A percentile compares a stretch with the other conserved stretches of the same genome.
phyloP scores from a whole-genome alignment of 805 yeast species.

The Lipomyces lipofer region DNA sequence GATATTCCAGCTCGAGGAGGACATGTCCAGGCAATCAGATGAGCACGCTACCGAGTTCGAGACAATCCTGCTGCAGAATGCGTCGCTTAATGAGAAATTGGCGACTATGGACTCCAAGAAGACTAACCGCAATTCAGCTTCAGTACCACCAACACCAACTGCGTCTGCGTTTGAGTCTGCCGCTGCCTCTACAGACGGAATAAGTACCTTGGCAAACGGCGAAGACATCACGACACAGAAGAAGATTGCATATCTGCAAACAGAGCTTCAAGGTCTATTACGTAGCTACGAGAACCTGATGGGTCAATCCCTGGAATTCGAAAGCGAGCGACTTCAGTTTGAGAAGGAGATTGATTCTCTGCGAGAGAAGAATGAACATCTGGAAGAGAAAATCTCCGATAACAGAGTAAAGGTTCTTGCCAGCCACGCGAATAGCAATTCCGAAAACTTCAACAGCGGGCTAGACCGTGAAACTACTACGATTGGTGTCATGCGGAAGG shows the following conservation, averaged over 20 bases:
- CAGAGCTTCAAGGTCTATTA: conserved; percentile 10
- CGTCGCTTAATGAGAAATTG: conserved; percentile 18
- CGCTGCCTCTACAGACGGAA: not conserved
- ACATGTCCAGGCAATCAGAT: conserved; percentile 7
- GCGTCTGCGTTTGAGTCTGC: not conserved
- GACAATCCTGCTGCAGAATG: conserved; percentile 25
- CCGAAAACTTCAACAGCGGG: not conserved
- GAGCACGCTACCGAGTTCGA: conserved; percentile 25
- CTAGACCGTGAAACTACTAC: conserved; percentile 11
- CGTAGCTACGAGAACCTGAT: conserved; percentile 17
- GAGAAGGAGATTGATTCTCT: conserved; percentile 16
- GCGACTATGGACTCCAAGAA: conserved; percentile 7
- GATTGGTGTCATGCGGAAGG: conserved; percentile 19
- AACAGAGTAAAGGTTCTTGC: conserved; percentile 16
- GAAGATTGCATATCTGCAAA: conserved; percentile 1
- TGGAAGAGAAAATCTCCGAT: conserved; percentile 19
- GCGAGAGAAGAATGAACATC: conserved; percentile 16
- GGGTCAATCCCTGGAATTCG: conserved; percentile 14
- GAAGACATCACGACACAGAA: not conserved
- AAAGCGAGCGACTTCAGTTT: conserved; percentile 14
- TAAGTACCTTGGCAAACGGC: not conserved
- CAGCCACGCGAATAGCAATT: not conserved
- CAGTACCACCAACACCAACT: not conserved
- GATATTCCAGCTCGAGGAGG: conserved; percentile 4
- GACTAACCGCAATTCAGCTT: not conserved